phyloP scores from a whole-genome alignment of 2,329 filamentous ascomycete species.

The Pyrenochaeta sp. region DNA sequence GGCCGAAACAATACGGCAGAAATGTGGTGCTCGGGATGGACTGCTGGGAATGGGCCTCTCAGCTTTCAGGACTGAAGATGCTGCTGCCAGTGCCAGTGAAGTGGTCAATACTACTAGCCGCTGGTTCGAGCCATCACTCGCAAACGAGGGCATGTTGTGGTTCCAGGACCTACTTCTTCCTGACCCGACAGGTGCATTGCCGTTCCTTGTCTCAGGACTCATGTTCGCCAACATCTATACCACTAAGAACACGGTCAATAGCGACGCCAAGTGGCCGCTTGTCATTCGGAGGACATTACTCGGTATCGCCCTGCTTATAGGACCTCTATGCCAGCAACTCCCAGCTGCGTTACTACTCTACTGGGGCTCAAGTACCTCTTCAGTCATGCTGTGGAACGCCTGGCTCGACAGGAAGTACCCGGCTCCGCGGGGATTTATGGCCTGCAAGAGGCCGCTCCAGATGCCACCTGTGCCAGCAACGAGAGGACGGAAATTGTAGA shows the following conservation, averaged over 20 bases:
- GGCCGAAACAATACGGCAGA: constrained; percentile 48
- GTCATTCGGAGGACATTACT: constrained; percentile 37
- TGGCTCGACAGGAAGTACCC: constrained; percentile 45
- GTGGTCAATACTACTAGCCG: constrained; percentile 15
- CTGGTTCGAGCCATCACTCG: constrained; percentile 60
- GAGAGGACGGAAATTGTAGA: constrained; percentile 13
- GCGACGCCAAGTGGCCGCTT: constrained; percentile 21
- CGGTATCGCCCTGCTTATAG: constrained; percentile 42
- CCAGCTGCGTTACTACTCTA: constrained; percentile 56
- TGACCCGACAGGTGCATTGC: constrained; percentile 62
- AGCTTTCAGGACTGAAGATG: constrained; percentile 12
- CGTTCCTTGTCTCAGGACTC: constrained; percentile 57
- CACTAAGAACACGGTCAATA: constrained; percentile 29
- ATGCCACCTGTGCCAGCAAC: constrained; percentile 20
- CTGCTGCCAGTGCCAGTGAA: constrained; percentile 12
- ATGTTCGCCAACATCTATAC: constrained; percentile 59
- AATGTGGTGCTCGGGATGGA: constrained; percentile 42
- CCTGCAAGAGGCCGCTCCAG: constrained; percentile 41
- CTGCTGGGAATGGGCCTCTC: constrained; percentile 37
- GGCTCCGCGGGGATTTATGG: constrained; percentile 27
- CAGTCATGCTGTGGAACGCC: constrained; percentile 44
- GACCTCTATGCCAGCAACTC: constrained; percentile 43
- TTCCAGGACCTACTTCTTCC: constrained; percentile 64
- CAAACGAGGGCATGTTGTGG: constrained; percentile 67
- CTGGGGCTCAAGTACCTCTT: constrained; percentile 46